Evolutionary conservation across 139 green algal species (phyloP).

Genomic region (Diplosphaera chodatii): DNA sequence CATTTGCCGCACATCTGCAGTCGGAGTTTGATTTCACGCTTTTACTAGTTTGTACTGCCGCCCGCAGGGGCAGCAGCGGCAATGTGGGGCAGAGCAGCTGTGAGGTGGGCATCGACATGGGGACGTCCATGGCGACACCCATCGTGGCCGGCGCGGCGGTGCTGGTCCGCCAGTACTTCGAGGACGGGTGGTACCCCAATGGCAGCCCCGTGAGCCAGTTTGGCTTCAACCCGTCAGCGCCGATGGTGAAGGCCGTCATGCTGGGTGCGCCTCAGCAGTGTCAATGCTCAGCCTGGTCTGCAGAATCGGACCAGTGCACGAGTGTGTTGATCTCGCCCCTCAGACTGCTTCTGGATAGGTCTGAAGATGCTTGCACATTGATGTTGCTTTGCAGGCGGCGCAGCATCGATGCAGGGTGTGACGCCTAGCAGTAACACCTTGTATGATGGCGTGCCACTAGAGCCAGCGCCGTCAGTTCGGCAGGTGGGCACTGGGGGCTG

Average conservation of each 20-base stretch:
- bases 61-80: too few relatives aligned
- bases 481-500: conserved; percentile 11
- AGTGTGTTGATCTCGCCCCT: too few relatives aligned
- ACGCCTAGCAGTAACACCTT: not conserved
- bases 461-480: conserved; percentile 36
- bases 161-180: conserved; percentile 82
- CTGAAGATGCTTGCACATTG: too few relatives aligned
- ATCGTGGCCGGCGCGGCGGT: conserved; percentile 47
- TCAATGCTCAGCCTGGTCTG: too few relatives aligned
- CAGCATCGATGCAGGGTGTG: conserved; percentile 42
- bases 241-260: conserved; percentile 79
- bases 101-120: conserved; percentile 25
- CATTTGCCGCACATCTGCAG: too few relatives aligned
- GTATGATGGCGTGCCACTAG: conserved; percentile 54
- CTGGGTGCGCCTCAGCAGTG: conserved; percentile 28
- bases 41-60: too few relatives aligned
- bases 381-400: conserved; percentile 19
- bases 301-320: too few relatives aligned
- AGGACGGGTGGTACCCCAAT: conserved; percentile 40
- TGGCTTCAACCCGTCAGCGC: conserved; percentile 55
- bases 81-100: not conserved
- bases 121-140: conserved; percentile 89
- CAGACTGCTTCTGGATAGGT: not conserved
- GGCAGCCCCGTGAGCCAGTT: not conserved
- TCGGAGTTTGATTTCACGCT: too few relatives aligned